Base-by-base conservation (phyloP, 2,329 filamentous ascomycete species). In the Plectosphaerella sp. region DNA sequence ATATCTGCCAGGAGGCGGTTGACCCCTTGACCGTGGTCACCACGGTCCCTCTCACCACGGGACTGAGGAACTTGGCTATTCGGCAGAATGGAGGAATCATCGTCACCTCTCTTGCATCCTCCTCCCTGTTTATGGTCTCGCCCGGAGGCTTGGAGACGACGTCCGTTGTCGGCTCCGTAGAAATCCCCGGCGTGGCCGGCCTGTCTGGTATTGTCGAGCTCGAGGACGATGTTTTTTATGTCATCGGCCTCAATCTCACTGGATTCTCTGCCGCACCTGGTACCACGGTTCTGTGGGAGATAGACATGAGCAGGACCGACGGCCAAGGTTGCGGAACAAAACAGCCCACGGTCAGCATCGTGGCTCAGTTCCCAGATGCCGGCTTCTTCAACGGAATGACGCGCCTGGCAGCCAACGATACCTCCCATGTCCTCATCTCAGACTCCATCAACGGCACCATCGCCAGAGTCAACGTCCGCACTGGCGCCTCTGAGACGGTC, bases 371-470 rank as follows among this genome's bases (percentile, higher is more conserved):
- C 4, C 54, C 58, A 1, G 39, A 58, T 4, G 50, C 55, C 3
- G 16, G 41, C 10, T 51, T 59, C 2, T 49, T 62, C 6, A 63
- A 63, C 39, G 61, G 62, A 50, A 55, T 64, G 54, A 49, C 53
- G 4, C 53, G 52, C 3, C 52, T 64, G 3, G 33, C 42, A 10
- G 57, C 53, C 1, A 25, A 48, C 2, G n/a, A 52, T 22, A 47
- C 51, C 2, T 48, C 57, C 22, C 54, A 56, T 20, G 45, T 64
- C 7, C 51, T 64, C 36, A 57, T 55, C 37, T 60, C 54, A 1
- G 61, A 61, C 20, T 61, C 59, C 33, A 49, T 49, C 11, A 47
- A 35, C 1, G 61, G 62, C 0, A 51, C 41, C 5, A 45, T 62
- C 20, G 48, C 53, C 36, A 55, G 57, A 18, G 37, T 58, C 2